Base-by-base conservation (phyloP, 768 basidiomycete species). In the Agaricus blazei region DNA sequence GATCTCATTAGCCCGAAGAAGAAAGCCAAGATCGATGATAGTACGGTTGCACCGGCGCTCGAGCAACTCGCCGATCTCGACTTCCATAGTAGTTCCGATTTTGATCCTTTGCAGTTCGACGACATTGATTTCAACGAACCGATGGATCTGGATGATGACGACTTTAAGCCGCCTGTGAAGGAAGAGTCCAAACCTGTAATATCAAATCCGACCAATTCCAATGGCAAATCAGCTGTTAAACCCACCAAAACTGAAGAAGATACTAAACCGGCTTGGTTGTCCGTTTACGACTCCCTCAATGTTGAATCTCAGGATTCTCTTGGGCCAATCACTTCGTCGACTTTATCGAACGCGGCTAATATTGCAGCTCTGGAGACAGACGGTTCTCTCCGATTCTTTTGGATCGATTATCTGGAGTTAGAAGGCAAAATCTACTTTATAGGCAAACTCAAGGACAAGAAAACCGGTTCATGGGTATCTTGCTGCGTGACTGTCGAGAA, bases 341-440 rank as follows among this genome's bases (percentile, higher is more conserved):
- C 68, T 14, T 68, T 72, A 5, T 61, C 74, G 3, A 72, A 78
- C 48, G 58, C 75, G 48, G 65, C 64, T 65, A 65, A 75, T 23
- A 60, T 84, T 6, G 79, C 80, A 41, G 87, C 86, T 0, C 76
- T 94, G 2, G 92, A 98, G 64, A 72, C 81, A 3, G 93, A 97
- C 60, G 93, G 92, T 1, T 88, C 85, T 3, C 72, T 98, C 12
- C 81, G 81, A 27, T 94, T 99, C 76, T 99, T 87, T 75, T 99
- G 97, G 97, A 75, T 98, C 23, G 97, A 99, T 65, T 93, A 93
- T 64, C 82, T 95, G 34, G 93, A 98, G 66, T 79, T 82, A 47
- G 82, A 88, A 14, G 96, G 94, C 14, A 83, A 81, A 57, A 74
- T 99, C 3, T 88, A 92, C 66, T 88, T 99, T 60, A 82, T 91